Evolutionary conservation across 495 filamentous ascomycete genomes (phyloP).

Genomic region (Staphylotrichum longicolle): DNA sequence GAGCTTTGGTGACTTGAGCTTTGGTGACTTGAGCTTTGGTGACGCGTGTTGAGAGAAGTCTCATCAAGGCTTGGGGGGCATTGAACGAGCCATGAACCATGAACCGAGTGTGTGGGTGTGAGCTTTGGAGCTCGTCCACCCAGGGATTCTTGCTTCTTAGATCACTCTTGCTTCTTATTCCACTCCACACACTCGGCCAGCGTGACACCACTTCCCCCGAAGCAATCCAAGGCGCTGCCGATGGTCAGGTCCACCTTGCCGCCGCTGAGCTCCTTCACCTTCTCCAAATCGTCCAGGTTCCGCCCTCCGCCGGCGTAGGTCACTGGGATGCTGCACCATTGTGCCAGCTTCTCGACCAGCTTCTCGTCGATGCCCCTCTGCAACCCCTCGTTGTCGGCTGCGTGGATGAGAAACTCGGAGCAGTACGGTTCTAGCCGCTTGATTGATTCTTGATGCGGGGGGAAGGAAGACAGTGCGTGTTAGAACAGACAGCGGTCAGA

Average conservation of each 20-base stretch:
- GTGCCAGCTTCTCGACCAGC: constrained; percentile 69
- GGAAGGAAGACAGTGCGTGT: not conserved
- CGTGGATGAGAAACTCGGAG: constrained; percentile 94
- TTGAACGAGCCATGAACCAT: too few relatives aligned
- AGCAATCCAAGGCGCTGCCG: constrained; percentile 92
- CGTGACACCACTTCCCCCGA: constrained; percentile 80
- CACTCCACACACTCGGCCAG: constrained; percentile 86
- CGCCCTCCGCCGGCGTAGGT: constrained; percentile 96
- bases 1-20: too few relatives aligned
- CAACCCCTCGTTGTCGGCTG: constrained; percentile 96
- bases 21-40: too few relatives aligned
- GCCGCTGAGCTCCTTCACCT: constrained; percentile 69
- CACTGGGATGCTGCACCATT: constrained; percentile 86
- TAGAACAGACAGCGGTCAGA: not conserved
- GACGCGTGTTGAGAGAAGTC: too few relatives aligned
- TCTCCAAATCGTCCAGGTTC: constrained; percentile 72
- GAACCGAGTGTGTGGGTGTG: too few relatives aligned
- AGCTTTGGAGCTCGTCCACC: too few relatives aligned
- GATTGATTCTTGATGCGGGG: constrained; percentile 67
- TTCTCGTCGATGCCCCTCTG: constrained; percentile 87
- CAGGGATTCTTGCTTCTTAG: too few relatives aligned
- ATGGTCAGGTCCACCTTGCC: constrained; percentile 92
- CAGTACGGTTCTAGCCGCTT: constrained; percentile 79
- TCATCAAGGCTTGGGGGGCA: too few relatives aligned
- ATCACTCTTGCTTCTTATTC: constrained; percentile 56